Evolutionary conservation across 2,329 filamentous ascomycete genomes (phyloP).

Genomic region (Chrysoporthe cubensis): DNA sequence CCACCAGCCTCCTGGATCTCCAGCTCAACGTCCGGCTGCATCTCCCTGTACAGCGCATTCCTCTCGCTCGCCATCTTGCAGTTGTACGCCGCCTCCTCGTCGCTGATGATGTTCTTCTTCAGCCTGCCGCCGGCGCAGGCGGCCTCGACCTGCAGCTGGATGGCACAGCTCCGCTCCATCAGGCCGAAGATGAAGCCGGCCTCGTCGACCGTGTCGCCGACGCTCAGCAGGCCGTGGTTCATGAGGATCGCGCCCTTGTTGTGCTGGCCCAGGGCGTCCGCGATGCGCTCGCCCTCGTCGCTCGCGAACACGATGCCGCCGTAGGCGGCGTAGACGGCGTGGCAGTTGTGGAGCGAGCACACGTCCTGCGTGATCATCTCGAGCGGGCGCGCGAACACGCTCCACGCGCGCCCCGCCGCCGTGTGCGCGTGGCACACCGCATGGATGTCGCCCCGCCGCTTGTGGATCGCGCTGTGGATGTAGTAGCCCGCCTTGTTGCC

Average conservation of each 20-base stretch:
- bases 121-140: slow-evolving; percentile 53
- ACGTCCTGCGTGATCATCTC: slow-evolving; percentile 75
- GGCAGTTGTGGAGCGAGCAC: slow-evolving; percentile 64
- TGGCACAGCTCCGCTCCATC: slow-evolving; percentile 69
- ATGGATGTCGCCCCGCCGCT: slow-evolving; percentile 65
- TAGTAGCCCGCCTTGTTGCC: slow-evolving; percentile 71
- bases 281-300: slow-evolving; percentile 68
- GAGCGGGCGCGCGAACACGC: slow-evolving; percentile 63
- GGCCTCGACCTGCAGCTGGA: slow-evolving; percentile 71
- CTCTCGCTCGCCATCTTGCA: slow-evolving; percentile 51
- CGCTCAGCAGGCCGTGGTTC: slow-evolving; percentile 74
- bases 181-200: slow-evolving; percentile 72
- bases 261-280: slow-evolving; percentile 59
- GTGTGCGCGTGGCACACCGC: slow-evolving; percentile 73
- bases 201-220: slow-evolving; percentile 74
- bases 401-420: slow-evolving; percentile 70
- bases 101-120: slow-evolving; percentile 44
- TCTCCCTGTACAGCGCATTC: slow-evolving; percentile 50
- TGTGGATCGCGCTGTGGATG: slow-evolving; percentile 72
- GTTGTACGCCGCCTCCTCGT: slow-evolving; percentile 47
- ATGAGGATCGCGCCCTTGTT: slow-evolving; percentile 67
- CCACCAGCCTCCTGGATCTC: slow-evolving; percentile 49
- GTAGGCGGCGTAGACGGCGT: slow-evolving; percentile 65
- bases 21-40: slow-evolving; percentile 50
- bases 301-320: slow-evolving; percentile 58